Base-by-base conservation (phyloP, 1,139 yeast genomes). In the Taiozyma sp. region DNA sequence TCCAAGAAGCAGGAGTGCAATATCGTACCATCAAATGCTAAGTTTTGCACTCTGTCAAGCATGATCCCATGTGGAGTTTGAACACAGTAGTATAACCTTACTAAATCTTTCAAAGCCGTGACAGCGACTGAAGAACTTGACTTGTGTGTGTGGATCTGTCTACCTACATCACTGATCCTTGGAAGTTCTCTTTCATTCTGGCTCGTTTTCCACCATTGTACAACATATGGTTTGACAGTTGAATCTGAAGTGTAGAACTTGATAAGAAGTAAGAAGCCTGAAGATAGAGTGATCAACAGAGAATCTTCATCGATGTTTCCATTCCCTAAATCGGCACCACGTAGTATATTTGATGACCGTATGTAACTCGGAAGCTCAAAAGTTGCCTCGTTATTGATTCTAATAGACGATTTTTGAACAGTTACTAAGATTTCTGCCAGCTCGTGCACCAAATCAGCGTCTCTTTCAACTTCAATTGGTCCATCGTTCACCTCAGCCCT, bases 161-260 rank as follows among this genome's bases (percentile, higher is more conserved):
- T 61, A 0, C 81, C 81, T 3, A 75, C 63, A 6, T 73, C 64
- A 7, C 62, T 63, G 21, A 70, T 51, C 10, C 19, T 53, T 1
- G 74, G 72, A 11, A 48, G 37, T 11, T 46, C 46, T 10, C 50
- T 21, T 51, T 45, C 37, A 53, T 51, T 19, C 53, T 47, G 37
- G 58, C 62, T 3, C 60, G 65, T 7, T 50, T 69, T 73, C 81
- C 81, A 77, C 81, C 81, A 77, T 56, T 77, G 82, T 0, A 77
- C 76, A 14, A 75, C 72, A 54, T 71, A 75, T 2, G 81, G 81
- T 47, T 69, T 73, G 48, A 65, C 67, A 6, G 14, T 16, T 1
- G 42, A 45, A 7, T 49, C 52, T 1, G 70, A 62, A 19, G 58
- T 56, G 50, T 51, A 74, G 30, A 73, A 57, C 46, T 73, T 61